These are phyloP conservation scores for Silybum marianum DNA, from an alignment of 129 eudicot genomes.

Conservation along the genomic window DNA sequence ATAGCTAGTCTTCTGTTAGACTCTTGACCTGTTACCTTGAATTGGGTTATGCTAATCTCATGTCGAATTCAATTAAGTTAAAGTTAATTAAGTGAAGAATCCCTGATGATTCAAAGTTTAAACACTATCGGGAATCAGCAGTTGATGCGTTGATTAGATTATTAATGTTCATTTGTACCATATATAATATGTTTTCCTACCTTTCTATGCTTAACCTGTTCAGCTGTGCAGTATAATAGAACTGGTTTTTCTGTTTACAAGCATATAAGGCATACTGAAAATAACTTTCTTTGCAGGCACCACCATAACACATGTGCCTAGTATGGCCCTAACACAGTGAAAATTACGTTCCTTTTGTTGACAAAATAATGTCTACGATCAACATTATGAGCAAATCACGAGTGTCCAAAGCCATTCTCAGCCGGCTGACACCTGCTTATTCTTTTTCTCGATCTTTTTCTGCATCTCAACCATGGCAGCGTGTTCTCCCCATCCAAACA, in stretches of 20 bases:
- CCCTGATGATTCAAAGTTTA: background rate
- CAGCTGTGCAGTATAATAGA: background rate
- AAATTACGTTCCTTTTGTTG: background rate
- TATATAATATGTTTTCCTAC: background rate
- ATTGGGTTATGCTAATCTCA: background rate
- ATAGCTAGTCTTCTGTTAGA: background rate
- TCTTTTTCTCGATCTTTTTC: slow-evolving; percentile 16
- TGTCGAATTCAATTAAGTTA: background rate
- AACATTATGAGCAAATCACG: slow-evolving; percentile 44
- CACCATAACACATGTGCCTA: slow-evolving; percentile 6
- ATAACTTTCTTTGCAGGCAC: slow-evolving; percentile 11
- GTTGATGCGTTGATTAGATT: background rate
- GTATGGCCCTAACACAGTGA: slow-evolving; percentile 18
- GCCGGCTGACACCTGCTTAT: slow-evolving; percentile 21
- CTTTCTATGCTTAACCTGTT: background rate
- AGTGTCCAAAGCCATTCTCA: slow-evolving; percentile 36
- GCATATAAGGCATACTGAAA: background rate
- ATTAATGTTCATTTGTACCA: background rate
- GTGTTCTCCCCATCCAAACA: slow-evolving; percentile 11
- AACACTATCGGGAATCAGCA: background rate
- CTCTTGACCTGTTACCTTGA: slow-evolving; percentile 22
- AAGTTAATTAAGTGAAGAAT: slow-evolving; percentile 2
- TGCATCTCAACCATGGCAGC: slow-evolving; percentile 25
- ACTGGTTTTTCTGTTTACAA: background rate
- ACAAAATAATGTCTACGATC: slow-evolving; percentile 32